These are phyloP conservation scores for Xylaria sp. DNA, from an alignment of 2,329 filamentous ascomycete genomes.

Conservation along the genomic window DNA sequence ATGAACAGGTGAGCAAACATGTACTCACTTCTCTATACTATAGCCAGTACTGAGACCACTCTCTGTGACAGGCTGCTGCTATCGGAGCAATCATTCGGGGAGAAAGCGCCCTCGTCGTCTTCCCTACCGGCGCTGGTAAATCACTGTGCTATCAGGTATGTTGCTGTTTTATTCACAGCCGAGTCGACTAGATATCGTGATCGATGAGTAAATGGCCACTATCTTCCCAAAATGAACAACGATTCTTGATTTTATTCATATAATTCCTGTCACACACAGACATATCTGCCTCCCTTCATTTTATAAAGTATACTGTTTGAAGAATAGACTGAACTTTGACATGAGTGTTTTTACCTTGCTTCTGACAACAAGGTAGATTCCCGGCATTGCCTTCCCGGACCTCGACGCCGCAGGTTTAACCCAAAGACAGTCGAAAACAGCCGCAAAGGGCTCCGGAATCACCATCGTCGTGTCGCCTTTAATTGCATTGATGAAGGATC, in stretches of 20 bases:
- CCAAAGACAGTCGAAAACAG: constrained; percentile 8
- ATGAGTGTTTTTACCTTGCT: background rate
- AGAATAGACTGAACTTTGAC: background rate
- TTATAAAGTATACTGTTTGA: background rate
- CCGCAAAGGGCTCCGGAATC: constrained; percentile 54
- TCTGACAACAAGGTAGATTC: constrained; percentile 50
- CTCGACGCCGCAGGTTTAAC: constrained; percentile 49
- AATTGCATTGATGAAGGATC: constrained; percentile 69
- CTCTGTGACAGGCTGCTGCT: constrained; percentile 46
- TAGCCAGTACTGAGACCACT: constrained; percentile 5
- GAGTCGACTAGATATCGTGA: background rate
- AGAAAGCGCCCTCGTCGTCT: constrained; percentile 56
- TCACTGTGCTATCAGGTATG: constrained; percentile 60
- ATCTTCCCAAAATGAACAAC: background rate
- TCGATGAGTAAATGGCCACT: no score
- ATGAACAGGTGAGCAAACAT: constrained; percentile 51
- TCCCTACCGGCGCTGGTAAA: constrained; percentile 62
- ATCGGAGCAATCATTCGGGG: constrained; percentile 53
- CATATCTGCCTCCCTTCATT: no score
- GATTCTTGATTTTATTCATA: background rate
- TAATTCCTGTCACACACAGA: background rate
- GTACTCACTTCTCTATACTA: background rate
- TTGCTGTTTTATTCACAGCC: background rate
- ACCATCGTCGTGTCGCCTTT: constrained; percentile 67
- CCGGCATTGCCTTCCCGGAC: constrained; percentile 58